Evolutionary conservation across 192 early-diverging fungal species (phyloP).

Genomic region (Hyaloraphidium curvatum): DNA sequence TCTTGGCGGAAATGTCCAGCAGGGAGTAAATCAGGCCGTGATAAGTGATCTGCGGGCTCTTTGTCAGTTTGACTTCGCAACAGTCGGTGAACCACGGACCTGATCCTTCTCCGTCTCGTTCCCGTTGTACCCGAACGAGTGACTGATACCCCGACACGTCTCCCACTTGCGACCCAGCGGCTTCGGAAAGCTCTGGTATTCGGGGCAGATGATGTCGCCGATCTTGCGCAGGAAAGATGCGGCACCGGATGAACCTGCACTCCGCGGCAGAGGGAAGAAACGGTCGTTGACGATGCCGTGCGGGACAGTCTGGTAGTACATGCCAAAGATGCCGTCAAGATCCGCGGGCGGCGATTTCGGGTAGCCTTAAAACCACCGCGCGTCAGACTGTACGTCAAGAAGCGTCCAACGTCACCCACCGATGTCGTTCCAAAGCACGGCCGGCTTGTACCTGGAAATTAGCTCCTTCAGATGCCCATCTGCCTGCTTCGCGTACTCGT

Average conservation of each 20-base stretch:
- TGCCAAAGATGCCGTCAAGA: too few species aligned
- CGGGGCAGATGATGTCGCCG: background rate
- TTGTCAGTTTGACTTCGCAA: background rate
- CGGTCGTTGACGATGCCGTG: background rate
- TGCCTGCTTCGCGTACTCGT: background rate
- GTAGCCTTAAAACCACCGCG: too few species aligned
- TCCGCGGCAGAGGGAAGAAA: too few species aligned
- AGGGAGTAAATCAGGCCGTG: background rate
- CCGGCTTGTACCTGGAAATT: background rate
- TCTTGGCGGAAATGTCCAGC: background rate
- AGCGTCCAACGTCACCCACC: too few species aligned
- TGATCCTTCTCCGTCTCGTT: background rate
- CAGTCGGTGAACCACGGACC: too few species aligned
- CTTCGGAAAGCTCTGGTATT: background rate
- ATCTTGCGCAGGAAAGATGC: background rate
- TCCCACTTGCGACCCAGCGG: background rate
- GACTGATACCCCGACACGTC: background rate
- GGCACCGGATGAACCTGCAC: too few species aligned
- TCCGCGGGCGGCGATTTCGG: too few species aligned
- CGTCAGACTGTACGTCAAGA: too few species aligned
- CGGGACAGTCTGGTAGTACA: background rate
- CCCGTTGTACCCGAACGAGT: background rate
- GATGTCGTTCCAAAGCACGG: background rate
- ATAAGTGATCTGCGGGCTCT: background rate
- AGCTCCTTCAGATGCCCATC: background rate